Evolutionary conservation across 1,284 basidiomycete genomes (phyloP), one percentile per base, ranked within the genome.

Genomic region (Acaromyces ingoldii): DNA sequence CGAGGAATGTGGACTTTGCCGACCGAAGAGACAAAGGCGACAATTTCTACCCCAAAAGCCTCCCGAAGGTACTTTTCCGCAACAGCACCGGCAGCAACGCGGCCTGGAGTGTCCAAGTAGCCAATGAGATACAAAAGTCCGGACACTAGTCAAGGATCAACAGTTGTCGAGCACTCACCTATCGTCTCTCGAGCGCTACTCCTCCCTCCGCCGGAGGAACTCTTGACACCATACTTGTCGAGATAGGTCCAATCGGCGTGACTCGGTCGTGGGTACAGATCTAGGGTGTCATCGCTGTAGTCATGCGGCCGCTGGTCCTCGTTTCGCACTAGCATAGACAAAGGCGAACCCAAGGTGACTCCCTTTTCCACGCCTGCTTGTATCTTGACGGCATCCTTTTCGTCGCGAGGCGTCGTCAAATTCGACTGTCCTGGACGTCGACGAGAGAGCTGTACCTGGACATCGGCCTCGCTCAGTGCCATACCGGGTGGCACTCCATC

Each of bases 191-290:
- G 84, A 17, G 95, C 95, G 69, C 86, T 89, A 68, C 88, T 90
- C 24, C 95, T 82, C 1, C 95, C 95, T 37, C 95, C 95, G 37
- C 95, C 95, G 56, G 87, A 90, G 80, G 88, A 91, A 1, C 95
- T 93, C 80, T 98, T 98, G 76, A 98, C 78, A 29, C 90, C 91
- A 77, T 98, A 99, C 76, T 99, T 99, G 70, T 91, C 86, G 49
- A 98, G 84, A 78, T 99, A 99, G 28, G 95, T 98, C 78, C 88
- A 97, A 77, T 99, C 95, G 46, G 95, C 95, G 75, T 99, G 95
- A 64, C 88, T 91, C 17, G 95, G 95, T 26, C 95, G 86, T 34
- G 95, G 95, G 80, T 91, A 98, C 53, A 91, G 80, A 76, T 98
- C 93, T 30, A 75, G 62, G 0, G 93, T 98, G 80, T 97, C 63